These are phyloP conservation scores for Tremellales sp. DNA, from an alignment of 1,284 basidiomycete genomes.

Conservation along the genomic window DNA sequence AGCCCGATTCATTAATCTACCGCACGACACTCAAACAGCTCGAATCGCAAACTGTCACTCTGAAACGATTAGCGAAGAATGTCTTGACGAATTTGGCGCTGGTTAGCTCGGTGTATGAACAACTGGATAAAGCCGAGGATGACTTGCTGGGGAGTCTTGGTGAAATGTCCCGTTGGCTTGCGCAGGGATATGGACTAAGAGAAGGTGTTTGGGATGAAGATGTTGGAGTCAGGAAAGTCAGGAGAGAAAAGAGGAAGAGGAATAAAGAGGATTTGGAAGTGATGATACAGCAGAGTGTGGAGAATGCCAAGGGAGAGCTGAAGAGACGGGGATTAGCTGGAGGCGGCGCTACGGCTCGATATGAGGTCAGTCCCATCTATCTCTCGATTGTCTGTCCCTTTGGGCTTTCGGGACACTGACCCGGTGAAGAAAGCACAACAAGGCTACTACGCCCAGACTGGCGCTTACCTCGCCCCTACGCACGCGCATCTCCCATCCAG, in stretches of 20 bases:
- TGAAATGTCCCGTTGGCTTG: constrained; percentile 39
- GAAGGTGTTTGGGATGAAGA: constrained; percentile 27
- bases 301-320: constrained; percentile 39
- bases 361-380: constrained; percentile 34
- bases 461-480: constrained; percentile 30
- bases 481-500: constrained; percentile 3
- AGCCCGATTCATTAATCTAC: constrained; percentile 42
- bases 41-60: constrained; percentile 35
- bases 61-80: constrained; percentile 40
- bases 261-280: constrained; percentile 38
- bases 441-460: constrained; percentile 42
- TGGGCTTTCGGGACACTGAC: neutral
- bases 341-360: constrained; percentile 34
- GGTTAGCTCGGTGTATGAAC: constrained; percentile 32
- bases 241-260: constrained; percentile 25
- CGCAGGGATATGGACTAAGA: constrained; percentile 32
- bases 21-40: constrained; percentile 43
- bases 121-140: constrained; percentile 44
- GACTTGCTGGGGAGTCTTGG: constrained; percentile 36
- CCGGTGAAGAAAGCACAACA: constrained; percentile 34
- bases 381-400: neutral
- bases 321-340: constrained; percentile 42
- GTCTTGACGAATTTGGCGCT: constrained; percentile 28
- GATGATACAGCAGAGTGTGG: constrained; percentile 33
- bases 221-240: constrained; percentile 29